phyloP scores from a whole-genome alignment of 2,329 filamentous ascomycete genomes.

The Alternaria hordeiaustralica region DNA sequence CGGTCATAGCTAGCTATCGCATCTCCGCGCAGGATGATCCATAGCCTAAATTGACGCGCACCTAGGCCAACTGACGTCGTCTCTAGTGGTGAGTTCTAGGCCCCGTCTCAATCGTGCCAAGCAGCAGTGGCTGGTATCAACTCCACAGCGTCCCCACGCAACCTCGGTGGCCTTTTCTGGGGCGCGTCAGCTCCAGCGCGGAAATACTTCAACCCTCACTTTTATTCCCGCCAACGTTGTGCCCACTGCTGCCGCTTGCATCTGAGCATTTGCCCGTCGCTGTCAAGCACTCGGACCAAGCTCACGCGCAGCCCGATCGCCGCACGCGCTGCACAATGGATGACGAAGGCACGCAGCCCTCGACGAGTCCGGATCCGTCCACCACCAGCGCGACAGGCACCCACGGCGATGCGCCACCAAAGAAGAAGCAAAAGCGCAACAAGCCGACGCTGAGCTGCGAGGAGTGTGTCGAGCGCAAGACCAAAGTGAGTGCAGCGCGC shows the following conservation, averaged over 20 bases:
- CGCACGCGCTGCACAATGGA: conserved; percentile 8
- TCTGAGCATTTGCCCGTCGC: conserved; percentile 2
- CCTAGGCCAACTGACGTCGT: not conserved
- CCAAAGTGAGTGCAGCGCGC: conserved; percentile 64
- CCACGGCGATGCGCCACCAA: conserved; percentile 47
- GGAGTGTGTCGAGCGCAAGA: conserved; percentile 83
- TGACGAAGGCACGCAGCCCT: conserved; percentile 20
- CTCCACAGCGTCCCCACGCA: conserved; percentile 14
- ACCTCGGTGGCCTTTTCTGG: conserved; percentile 13
- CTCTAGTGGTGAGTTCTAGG: not conserved
- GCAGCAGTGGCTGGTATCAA: conserved; percentile 20
- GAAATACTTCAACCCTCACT: conserved; percentile 25
- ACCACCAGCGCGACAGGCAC: conserved; percentile 12
- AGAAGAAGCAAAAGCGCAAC: conserved; percentile 82
- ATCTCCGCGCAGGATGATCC: not conserved
- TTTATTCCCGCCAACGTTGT: conserved; percentile 38
- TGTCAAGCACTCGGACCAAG: not conserved
- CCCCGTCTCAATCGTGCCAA: conserved; percentile 1
- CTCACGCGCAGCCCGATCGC: not conserved
- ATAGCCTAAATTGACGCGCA: not conserved
- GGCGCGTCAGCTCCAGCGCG: conserved; percentile 18
- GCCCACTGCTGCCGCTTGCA: conserved; percentile 20
- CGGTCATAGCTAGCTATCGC: not conserved
- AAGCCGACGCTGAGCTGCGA: conserved; percentile 81
- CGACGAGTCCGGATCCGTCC: conserved; percentile 28